Conservation (phyloP, 495 filamentous ascomycete genomes). For the Physcia stellaris region DNA sequence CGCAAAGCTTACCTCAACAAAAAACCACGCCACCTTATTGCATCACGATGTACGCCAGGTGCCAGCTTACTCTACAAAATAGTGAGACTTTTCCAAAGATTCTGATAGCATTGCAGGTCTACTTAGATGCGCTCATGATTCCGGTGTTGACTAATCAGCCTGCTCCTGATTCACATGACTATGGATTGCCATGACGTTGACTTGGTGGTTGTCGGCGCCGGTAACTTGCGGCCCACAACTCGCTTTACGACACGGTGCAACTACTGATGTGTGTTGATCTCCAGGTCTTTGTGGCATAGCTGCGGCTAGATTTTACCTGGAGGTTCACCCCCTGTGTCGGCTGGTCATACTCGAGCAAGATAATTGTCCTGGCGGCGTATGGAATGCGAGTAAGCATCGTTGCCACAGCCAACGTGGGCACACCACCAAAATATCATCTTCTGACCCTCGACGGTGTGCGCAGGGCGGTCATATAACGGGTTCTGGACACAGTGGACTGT, state of each 20-base stretch:
- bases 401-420: not conserved
- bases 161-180: too few relatives aligned
- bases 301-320: conserved; percentile 12
- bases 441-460: not conserved
- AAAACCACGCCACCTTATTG: too few relatives aligned
- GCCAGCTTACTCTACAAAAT: too few relatives aligned
- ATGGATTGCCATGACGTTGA: not conserved
- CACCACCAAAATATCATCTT: not conserved
- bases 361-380: conserved; percentile 11
- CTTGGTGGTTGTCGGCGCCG: not conserved
- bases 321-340: conserved; percentile 11
- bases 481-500: conserved; percentile 30
- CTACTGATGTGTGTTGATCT: not conserved
- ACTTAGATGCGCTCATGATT: too few relatives aligned
- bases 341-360: conserved; percentile 14
- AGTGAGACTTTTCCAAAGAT: too few relatives aligned
- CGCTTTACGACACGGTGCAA: not conserved
- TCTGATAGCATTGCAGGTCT: too few relatives aligned
- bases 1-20: too few relatives aligned
- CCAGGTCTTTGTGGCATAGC: conserved; percentile 14
- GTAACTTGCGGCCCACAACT: not conserved
- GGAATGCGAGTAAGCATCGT: conserved; percentile 7
- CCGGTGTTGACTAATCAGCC: too few relatives aligned
- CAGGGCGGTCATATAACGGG: conserved; percentile 20
- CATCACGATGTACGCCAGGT: too few relatives aligned